These are phyloP conservation scores for Rhizophora apiculata DNA, from an alignment of 345 rosid species.

Conservation along the genomic window DNA sequence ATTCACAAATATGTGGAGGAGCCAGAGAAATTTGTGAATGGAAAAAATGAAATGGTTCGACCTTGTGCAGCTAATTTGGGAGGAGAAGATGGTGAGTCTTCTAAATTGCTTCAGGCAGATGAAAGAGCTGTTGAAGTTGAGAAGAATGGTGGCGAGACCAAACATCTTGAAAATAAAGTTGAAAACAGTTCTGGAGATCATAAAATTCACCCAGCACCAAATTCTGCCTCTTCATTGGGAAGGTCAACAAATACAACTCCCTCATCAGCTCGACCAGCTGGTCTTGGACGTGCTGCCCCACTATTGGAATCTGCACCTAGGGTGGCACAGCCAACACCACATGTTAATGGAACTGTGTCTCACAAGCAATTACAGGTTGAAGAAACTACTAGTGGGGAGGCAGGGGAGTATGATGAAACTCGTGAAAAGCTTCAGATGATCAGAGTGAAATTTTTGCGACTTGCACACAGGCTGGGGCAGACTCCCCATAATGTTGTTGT, in stretches of 20 bases:
- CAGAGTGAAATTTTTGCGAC: conserved; percentile 94
- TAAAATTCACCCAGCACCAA: conserved; percentile 20
- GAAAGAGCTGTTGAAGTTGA: conserved; percentile 28
- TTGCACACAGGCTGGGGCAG: conserved; percentile 95
- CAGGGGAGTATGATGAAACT: conserved; percentile 86
- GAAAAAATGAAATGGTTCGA: conserved; percentile 27
- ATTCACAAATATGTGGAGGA: conserved; percentile 13
- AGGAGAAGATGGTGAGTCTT: conserved; percentile 20
- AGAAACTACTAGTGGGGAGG: conserved; percentile 58
- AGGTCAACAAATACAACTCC: conserved; percentile 26
- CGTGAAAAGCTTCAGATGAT: conserved; percentile 97
- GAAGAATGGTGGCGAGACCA: conserved; percentile 22
- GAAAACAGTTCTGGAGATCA: conserved; percentile 19
- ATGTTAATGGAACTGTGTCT: conserved; percentile 67
- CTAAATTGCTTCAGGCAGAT: conserved; percentile 24
- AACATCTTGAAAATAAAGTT: conserved; percentile 24
- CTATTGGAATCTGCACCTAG: conserved; percentile 78
- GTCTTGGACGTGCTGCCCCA: conserved; percentile 87
- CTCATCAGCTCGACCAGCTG: conserved; percentile 66
- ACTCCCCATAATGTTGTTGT: conserved; percentile 99
- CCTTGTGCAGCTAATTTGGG: conserved; percentile 17
- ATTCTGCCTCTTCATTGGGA: conserved; percentile 36
- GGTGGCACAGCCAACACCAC: conserved; percentile 51
- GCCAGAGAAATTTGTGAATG: conserved; percentile 24
- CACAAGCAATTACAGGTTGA: conserved; percentile 62